These are phyloP conservation scores for Leishmania amazonensis DNA, from an alignment of 208 protist species.

Conservation along the genomic window DNA sequence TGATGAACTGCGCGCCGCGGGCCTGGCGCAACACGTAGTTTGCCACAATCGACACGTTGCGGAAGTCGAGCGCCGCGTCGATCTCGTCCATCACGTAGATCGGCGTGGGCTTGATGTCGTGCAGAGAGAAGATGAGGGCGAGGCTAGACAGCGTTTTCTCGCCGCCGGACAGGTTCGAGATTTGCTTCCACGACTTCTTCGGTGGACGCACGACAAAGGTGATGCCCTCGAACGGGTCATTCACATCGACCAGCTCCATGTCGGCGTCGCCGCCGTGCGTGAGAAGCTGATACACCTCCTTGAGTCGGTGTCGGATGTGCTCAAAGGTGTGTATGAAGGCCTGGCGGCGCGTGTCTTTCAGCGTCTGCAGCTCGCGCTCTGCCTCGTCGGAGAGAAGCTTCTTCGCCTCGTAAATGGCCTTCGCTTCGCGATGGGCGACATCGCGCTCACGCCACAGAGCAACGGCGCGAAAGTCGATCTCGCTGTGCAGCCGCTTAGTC, in stretches of 20 bases:
- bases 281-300: slow-evolving; percentile 99
- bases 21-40: slow-evolving; percentile 99
- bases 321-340: slow-evolving; percentile 99
- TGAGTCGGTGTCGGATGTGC: slow-evolving; percentile 97
- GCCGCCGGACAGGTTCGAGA: slow-evolving; percentile 99
- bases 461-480: slow-evolving; percentile 96
- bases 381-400: slow-evolving; percentile 75
- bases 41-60: slow-evolving; percentile 99
- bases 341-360: slow-evolving; percentile 89
- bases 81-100: slow-evolving; percentile 99
- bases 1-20: slow-evolving; percentile 99
- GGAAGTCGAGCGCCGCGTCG: slow-evolving; percentile 99
- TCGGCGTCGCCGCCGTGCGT: slow-evolving; percentile 99
- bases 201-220: slow-evolving; percentile 98
- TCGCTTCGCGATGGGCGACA: slow-evolving; percentile 64
- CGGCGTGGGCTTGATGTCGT: slow-evolving; percentile 99
- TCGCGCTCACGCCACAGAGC: slow-evolving; percentile 95
- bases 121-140: slow-evolving; percentile 99
- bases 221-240: slow-evolving; percentile 99
- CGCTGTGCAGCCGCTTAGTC: slow-evolving; percentile 74
- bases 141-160: slow-evolving; percentile 99
- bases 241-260: slow-evolving; percentile 99
- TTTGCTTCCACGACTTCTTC: slow-evolving; percentile 99
- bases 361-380: slow-evolving; percentile 51
- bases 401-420: slow-evolving; percentile 57